phyloP scores from a whole-genome alignment of 2,329 filamentous ascomycete species.

The Cladosporium cucumerinum region DNA sequence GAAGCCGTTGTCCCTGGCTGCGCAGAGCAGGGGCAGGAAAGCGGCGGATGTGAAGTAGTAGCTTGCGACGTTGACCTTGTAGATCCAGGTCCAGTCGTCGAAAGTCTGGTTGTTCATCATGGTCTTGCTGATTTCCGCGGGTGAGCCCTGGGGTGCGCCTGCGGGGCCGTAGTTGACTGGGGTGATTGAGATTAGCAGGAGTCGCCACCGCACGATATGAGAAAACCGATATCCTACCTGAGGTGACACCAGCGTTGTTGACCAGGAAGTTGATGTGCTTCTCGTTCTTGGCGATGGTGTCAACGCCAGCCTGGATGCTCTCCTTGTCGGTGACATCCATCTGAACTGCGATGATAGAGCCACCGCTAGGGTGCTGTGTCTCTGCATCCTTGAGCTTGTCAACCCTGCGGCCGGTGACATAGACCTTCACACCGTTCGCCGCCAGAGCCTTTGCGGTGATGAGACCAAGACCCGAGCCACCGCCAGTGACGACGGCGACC shows the following conservation, averaged over 20 bases:
- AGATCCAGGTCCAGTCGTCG: constrained; percentile 44
- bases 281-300: constrained; percentile 28
- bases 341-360: constrained; percentile 46
- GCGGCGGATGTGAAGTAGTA: constrained; percentile 46
- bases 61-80: constrained; percentile 45
- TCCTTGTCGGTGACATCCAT: constrained; percentile 35
- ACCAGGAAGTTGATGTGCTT: constrained; percentile 34
- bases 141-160: constrained; percentile 25
- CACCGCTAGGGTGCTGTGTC: constrained; percentile 51
- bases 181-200: background rate
- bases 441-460: constrained; percentile 48
- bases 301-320: constrained; percentile 28
- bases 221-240: background rate
- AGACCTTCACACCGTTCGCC: constrained; percentile 48
- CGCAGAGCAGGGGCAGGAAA: constrained; percentile 44
- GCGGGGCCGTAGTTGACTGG: constrained; percentile 27
- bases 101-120: constrained; percentile 44
- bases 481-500: constrained; percentile 45
- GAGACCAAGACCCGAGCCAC: constrained; percentile 47
- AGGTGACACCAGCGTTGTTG: constrained; percentile 32
- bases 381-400: constrained; percentile 45
- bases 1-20: constrained; percentile 42
- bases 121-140: constrained; percentile 57
- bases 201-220: background rate
- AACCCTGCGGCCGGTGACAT: constrained; percentile 46